Base-by-base conservation (phyloP, 1,284 basidiomycete genomes). In the Grifola frondosa region DNA sequence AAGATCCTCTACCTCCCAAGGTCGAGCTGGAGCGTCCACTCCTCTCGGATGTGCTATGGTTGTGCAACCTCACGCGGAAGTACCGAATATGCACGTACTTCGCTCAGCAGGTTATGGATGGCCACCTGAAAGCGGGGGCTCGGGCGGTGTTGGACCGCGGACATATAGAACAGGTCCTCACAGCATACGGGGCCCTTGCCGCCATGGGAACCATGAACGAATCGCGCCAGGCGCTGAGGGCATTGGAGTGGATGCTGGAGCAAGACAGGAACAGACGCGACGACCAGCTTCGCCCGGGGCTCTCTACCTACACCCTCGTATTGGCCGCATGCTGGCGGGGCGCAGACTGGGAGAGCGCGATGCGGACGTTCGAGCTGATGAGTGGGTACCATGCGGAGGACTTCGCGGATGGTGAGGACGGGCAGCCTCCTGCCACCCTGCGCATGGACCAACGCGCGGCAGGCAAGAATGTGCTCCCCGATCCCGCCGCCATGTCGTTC, bases 201-300 rank as follows among this genome's bases (percentile, higher is more conserved):
- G 53, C 65, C 7, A 65, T 68, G 13, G 62, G 58, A 19, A 48
- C 57, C 11, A 31, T 54, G 23, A 45, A 47, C 20, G 63, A 64
- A 37, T 48, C 66, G 0, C 58, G 66, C 23, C 65, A 73, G 40
- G 78, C 79, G 2, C 63, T 86, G 13, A 70, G 75, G 43, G 69
- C 64, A 4, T 65, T 90, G 13, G 74, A 84, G 54, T 85, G 81
- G 80, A 80, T 82, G 73, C 58, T 84, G 42, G 70, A 76, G 43
- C 76, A 77, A 53, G 57, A 59, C 13, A 61, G 68, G 5, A 49
- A 58, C 35, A 43, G 65, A 39, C 66, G 70, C 15, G 42, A 25
- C 5, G 6, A 9, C 19, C 68, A 70, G 40, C 66, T 83, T 26
- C 62, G 71, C 40, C 83, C 80, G 1, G 61, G 64, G 13, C 40